Evolutionary conservation across 2,329 filamentous ascomycete species (phyloP), one percentile per base, ranked within the genome.

Genomic region (Conoideocrella luteorostrata): DNA sequence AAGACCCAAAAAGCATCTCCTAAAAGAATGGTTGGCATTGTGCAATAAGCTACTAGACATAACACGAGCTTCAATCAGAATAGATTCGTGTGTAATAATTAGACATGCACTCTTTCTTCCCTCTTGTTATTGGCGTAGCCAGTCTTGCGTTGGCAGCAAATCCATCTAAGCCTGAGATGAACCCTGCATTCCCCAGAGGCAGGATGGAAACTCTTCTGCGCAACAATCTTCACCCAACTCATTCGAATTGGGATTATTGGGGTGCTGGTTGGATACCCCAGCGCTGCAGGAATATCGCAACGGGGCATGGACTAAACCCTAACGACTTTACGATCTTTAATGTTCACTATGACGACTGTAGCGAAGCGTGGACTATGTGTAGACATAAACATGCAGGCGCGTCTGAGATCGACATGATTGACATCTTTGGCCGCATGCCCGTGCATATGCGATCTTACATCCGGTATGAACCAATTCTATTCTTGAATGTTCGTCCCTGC

Each of bases 361-460:
- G 20, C 17, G 41, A 50, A 33, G 44, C 51, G 20, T 63, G 59
- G 59, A 51, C 56, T 39, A 54, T 63, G 36, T 63, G 60, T 41
- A 50, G 60, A 2, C 57, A 61, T 45, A 55, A 50, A 34, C 44
- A 55, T 24, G 47, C 56, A 7, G 42, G 46, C 2, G 43, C 53
- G n/a, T 49, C 41, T 45, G 38, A 56, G 41, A 35, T 38, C 4
- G 48, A 52, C 22, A 57, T 62, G 50, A 49, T 55, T 12, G 51
- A 54, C 32, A 43, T 56, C 23, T 60, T 61, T 28, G 59, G 58
- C 11, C 53, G 56, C 21, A 23, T 61, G 11, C 60, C 60, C 10
- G 43, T 61, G 9, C 52, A 51, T 37, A 60, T 58, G 48, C 52
- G 60, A 7, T 44, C 52, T 24, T 56, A 51, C 33, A 46, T 61